Base-by-base conservation (phyloP, 2,329 filamentous ascomycete species). In the Exophiala sp. region DNA sequence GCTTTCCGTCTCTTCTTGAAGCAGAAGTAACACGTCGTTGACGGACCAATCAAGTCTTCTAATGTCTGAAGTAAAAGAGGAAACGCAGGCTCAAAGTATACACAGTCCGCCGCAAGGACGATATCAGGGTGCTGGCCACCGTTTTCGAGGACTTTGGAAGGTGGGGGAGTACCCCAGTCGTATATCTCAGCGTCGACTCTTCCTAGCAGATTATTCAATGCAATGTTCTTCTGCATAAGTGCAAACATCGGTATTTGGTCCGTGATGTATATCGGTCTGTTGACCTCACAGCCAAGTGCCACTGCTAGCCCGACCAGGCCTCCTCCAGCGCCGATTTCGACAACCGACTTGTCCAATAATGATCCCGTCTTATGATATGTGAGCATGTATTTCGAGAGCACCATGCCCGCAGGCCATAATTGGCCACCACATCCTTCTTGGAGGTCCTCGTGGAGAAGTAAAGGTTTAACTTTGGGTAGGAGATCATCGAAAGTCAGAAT, bases 61-160 rank as follows among this genome's bases (percentile, higher is more conserved):
- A 97, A 74, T 5, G 92, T 97, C 59, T 84, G 75, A 66, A 94
- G 80, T 43, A 99, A 79, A 33, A 96, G 77, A 29, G 92, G 91
- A 67, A 97, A 97, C 1, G 94, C 89, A 2, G 92, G 91, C 71
- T 97, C 94, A 70, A 95, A 95, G 75, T 97, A 99, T 45, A 96
- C 91, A 72, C 92, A 97, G 71, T 97, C 94, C 38, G 91, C 92
- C 3, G 94, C 94, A n/a, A 97, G 80, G 52, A 99, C 85, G 51
- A 96, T 78, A 65, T 91, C 84, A 14, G 91, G 89, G 78, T 76
- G 40, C 16, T 38, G 32, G 9, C 41, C 12, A 50, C n/a, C 38
- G 7, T 29, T 16, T 5, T 16, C 21, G 3, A 52, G 35, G 11
- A 52, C 44, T 6, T 20, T 35, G 10, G 46, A 16, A 56, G 73